phyloP scores from a whole-genome alignment of 1,284 basidiomycete genomes.

The Polyporus tsugae region DNA sequence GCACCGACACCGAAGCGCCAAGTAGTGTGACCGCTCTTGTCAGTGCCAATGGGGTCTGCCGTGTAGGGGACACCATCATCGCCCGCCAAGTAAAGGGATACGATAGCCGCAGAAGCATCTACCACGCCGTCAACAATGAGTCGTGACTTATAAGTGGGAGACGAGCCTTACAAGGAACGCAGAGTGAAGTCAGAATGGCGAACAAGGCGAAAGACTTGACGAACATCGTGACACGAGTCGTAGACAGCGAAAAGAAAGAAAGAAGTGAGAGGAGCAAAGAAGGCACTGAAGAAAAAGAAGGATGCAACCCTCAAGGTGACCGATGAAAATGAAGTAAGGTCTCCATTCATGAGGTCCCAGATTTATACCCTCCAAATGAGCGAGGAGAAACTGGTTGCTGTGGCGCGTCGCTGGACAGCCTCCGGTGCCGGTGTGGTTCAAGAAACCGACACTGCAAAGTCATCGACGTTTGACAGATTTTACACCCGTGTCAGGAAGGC shows the following conservation, averaged over 20 bases:
- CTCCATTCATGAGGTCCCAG: not conserved
- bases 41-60: not conserved
- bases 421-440: not conserved
- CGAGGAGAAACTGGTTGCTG: not conserved
- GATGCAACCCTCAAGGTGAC: not conserved
- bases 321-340: not conserved
- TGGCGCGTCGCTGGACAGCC: not conserved
- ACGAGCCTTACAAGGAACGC: not conserved
- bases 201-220: not conserved
- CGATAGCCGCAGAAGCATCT: not conserved
- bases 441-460: not conserved
- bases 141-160: not conserved
- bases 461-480: not conserved
- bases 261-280: not conserved
- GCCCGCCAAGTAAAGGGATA: constrained; percentile 3
- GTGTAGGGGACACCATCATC: not conserved
- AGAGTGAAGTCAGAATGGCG: not conserved
- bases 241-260: not conserved
- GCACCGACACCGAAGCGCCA: constrained; percentile 48
- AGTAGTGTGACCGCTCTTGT: constrained; percentile 43
- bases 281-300: not conserved
- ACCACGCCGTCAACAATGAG: not conserved
- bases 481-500: not conserved
- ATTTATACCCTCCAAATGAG: not conserved
- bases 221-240: not conserved